Evolutionary conservation across 2,329 filamentous ascomycete species (phyloP).

Genomic region (Corynespora cassiicola): DNA sequence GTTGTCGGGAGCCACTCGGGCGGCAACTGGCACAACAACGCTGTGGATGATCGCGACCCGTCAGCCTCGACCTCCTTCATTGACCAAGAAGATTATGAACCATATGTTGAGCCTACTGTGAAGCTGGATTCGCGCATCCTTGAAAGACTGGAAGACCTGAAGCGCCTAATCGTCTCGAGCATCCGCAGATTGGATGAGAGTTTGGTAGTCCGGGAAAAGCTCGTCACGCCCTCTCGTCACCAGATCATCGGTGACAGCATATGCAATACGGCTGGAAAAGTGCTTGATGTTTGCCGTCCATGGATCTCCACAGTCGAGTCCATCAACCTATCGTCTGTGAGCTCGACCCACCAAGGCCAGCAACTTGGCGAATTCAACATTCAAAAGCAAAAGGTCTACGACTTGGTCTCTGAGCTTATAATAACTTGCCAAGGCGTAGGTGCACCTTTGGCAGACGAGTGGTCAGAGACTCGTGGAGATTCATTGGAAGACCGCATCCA

Average conservation of each 20-base stretch:
- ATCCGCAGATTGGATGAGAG: conserved; percentile 88
- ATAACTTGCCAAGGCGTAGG: conserved; percentile 90
- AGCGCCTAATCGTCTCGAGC: conserved; percentile 82
- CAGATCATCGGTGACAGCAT: conserved; percentile 81
- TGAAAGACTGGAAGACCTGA: conserved; percentile 84
- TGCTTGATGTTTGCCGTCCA: conserved; percentile 86
- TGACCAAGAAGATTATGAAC: conserved; percentile 84
- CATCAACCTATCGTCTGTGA: conserved; percentile 82
- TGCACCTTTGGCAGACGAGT: conserved; percentile 90
- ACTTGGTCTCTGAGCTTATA: conserved; percentile 88
- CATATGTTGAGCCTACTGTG: conserved; percentile 72
- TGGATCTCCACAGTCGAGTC: conserved; percentile 93
- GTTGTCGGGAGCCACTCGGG: conserved; percentile 83
- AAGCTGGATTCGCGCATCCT: conserved; percentile 78
- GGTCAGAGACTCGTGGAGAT: conserved; percentile 90
- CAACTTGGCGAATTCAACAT: conserved; percentile 85
- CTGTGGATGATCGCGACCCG: conserved; percentile 69
- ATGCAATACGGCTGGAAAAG: conserved; percentile 77
- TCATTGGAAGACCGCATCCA: conserved; percentile 86
- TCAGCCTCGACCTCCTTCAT: conserved; percentile 73
- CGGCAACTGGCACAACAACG: conserved; percentile 83
- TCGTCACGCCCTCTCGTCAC: conserved; percentile 80
- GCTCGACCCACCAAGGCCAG: conserved; percentile 80
- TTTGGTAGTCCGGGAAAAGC: conserved; percentile 77
- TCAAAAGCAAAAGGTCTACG: conserved; percentile 93